phyloP scores from a whole-genome alignment of 163 green algal genomes.

The Coccomyxa subellipsoidea region DNA sequence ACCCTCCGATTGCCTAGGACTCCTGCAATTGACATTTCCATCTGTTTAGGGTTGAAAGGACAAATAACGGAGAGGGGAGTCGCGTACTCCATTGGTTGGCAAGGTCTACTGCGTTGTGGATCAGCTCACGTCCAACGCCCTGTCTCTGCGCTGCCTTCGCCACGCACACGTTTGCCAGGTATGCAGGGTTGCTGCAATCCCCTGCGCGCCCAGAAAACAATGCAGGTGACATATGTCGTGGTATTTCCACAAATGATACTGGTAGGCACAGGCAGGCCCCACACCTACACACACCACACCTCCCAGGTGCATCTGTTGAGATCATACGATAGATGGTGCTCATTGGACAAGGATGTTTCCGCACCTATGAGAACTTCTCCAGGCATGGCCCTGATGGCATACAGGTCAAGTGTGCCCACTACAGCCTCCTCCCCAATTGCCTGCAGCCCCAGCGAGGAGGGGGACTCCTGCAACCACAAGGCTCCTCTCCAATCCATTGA shows the following conservation, averaged over 20 bases:
- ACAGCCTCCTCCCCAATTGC: slow-evolving; percentile 9
- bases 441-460: not conserved
- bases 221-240: not conserved
- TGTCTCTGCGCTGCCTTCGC: slow-evolving; percentile 47
- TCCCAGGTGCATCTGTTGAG: too few species aligned
- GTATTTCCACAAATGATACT: too few species aligned
- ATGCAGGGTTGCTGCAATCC: slow-evolving; percentile 46
- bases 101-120: slow-evolving; percentile 17
- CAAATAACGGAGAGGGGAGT: not conserved
- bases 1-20: not conserved
- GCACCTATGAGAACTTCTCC: slow-evolving; percentile 48
- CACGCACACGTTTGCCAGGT: slow-evolving; percentile 82
- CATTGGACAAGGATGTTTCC: too few species aligned
- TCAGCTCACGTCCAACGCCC: slow-evolving; percentile 42
- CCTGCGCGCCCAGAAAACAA: slow-evolving; percentile 11
- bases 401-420: slow-evolving; percentile 49
- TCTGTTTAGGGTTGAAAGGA: not conserved
- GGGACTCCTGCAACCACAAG: not conserved
- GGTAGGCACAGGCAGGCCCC: too few species aligned
- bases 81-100: slow-evolving; percentile 13
- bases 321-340: too few species aligned
- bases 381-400: slow-evolving; percentile 29
- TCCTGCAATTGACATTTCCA: not conserved
- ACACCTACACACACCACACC: too few species aligned
- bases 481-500: too few species aligned